Evolutionary conservation across 805 yeast genomes (phyloP).

Genomic region (Zygosaccharomyces kombuchaensis): DNA sequence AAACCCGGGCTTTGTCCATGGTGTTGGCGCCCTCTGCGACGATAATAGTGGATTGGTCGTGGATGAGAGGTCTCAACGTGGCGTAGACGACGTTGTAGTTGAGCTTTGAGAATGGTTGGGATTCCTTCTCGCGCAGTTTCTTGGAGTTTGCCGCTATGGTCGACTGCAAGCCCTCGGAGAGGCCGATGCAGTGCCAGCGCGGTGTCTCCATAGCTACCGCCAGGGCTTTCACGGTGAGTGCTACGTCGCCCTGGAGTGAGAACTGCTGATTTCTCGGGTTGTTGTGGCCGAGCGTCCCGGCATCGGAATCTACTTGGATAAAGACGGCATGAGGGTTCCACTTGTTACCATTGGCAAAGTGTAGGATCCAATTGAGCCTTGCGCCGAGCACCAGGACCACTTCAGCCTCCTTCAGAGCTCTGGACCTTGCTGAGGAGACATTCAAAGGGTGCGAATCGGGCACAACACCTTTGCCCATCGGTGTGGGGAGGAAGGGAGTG

Average conservation of each 20-base stretch:
- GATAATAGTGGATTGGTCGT: constrained; percentile 37
- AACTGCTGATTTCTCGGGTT: constrained; percentile 33
- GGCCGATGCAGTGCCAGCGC: constrained; percentile 11
- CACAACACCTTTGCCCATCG: constrained; percentile 74
- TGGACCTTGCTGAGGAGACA: constrained; percentile 59
- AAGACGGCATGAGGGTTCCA: constrained; percentile 44
- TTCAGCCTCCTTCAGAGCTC: constrained; percentile 54
- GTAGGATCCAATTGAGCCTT: constrained; percentile 69
- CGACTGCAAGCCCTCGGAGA: constrained; percentile 11
- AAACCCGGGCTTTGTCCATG: constrained; percentile 64
- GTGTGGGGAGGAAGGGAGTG: constrained; percentile 64
- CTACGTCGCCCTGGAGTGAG: constrained; percentile 56
- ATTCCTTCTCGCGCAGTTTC: constrained; percentile 35
- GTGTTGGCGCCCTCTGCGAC: constrained; percentile 75
- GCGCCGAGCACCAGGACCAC: constrained; percentile 61
- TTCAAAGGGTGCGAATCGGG: constrained; percentile 46
- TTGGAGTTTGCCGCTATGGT: constrained; percentile 19
- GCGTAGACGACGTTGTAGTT: constrained; percentile 54
- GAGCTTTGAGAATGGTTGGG: constrained; percentile 23
- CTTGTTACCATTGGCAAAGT: constrained; percentile 57
- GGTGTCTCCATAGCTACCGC: constrained; percentile 18
- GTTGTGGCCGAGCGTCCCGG: constrained; percentile 51
- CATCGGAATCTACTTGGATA: constrained; percentile 52
- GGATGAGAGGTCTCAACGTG: constrained; percentile 41
- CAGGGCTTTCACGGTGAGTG: constrained; percentile 39